Evolutionary conservation across 2,329 filamentous ascomycete genomes (phyloP), one percentile per base, ranked within the genome.

Genomic region (Escovopsis sp.): DNA sequence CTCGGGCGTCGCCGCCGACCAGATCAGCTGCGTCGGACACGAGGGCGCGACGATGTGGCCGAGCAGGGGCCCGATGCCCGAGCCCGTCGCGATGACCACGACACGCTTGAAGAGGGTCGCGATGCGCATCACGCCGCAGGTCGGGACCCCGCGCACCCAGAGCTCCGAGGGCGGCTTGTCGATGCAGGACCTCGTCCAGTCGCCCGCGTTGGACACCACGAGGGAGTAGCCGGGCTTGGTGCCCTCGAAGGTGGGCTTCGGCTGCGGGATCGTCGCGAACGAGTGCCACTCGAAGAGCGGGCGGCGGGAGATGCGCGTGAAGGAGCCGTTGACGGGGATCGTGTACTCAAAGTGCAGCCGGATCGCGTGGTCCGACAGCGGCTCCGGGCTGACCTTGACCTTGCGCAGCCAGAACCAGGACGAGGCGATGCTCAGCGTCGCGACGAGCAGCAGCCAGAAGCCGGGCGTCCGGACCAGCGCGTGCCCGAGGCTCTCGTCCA

Each of bases 371-470:
- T 66, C 53, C 0, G 82, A 88, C 14, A 90, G 70, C 4, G 66
- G 60, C 48, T 84, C 75, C 8, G 76, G 63, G 15, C 68, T 60
- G 41, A 88, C 78, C 9, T 61, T 58, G 38, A 82, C 74, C 45
- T 71, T 75, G 37, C 80, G 72, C 19, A 90, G 70, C 39, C 72
- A 68, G 3, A 79, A 51, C 82, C 83, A 92, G 1, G 83, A 80
- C 35, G 79, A 73, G 31, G 78, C 61, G 42, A 87, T 67, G 43
- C 77, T 69, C 28, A 65, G 47, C 1, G 80, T 83, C 31, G 76
- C 74, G 31, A 71, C 50, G 18, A 71, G 45, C 14, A 88, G 62
- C 47, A 80, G 70, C 77, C 80, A 90, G 55, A 88, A 61, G 8
- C 59, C 52, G 4, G 65, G 61, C 14, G 50, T 61, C 12, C 47